Percentiles rank a stretch among this genome's conserved stretches.
These are phyloP conservation scores for Pseudogymnoascus sp. DNA, from an alignment of 2,329 filamentous ascomycete genomes.

Conservation along the genomic window DNA sequence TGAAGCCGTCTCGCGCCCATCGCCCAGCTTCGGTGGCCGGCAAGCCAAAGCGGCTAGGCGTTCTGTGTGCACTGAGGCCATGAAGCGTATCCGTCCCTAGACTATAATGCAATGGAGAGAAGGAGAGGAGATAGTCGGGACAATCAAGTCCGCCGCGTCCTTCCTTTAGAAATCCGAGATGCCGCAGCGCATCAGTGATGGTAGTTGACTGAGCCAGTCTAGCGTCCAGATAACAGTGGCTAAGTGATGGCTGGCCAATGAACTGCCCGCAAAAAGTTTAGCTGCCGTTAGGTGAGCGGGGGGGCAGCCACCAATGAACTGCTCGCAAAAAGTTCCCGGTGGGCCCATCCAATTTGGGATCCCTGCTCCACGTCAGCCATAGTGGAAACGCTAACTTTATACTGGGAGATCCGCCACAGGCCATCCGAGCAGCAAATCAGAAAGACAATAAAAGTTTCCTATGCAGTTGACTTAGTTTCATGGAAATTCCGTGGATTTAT, in stretches of 20 bases:
- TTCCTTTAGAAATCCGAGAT: background rate
- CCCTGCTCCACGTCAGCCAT: background rate
- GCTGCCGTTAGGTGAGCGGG: background rate
- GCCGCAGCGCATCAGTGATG: background rate
- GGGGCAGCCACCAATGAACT: background rate
- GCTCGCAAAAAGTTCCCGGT: background rate
- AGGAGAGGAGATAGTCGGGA: background rate
- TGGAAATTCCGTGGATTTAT: background rate
- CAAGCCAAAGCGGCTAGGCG: background rate
- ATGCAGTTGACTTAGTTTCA: background rate
- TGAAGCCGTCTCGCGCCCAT: background rate
- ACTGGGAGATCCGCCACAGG: background rate
- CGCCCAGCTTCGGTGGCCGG: background rate
- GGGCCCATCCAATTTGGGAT: background rate
- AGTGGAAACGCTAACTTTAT: background rate
- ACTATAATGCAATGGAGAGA: background rate
- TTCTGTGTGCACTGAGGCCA: background rate
- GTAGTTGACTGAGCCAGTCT: background rate
- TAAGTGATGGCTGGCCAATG: background rate
- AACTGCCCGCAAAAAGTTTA: background rate
- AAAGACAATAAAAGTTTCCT: background rate
- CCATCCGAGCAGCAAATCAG: background rate
- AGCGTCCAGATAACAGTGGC: background rate
- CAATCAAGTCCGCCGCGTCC: background rate
- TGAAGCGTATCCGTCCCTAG: background rate